A percentile compares a stretch with the other conserved stretches of the same genome.
Evolutionary conservation across 495 filamentous ascomycete genomes (phyloP).

Genomic region (Penicillium atrosanguineum): DNA sequence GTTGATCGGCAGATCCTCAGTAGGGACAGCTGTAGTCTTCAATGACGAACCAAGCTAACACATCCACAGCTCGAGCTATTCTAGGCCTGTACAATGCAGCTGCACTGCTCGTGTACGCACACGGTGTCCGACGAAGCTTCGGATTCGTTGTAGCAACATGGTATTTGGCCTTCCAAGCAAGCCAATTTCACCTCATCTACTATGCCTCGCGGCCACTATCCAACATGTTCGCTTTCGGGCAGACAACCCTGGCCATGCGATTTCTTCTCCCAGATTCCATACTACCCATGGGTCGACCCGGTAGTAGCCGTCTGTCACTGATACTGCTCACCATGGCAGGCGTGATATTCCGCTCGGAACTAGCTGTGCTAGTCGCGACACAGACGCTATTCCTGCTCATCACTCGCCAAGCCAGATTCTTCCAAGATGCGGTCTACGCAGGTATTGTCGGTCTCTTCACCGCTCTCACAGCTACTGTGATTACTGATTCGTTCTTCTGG

Average conservation of each 20-base stretch:
- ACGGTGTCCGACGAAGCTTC: slow-evolving; percentile 62
- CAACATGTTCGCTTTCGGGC: slow-evolving; percentile 93
- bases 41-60: slow-evolving; percentile 4
- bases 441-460: slow-evolving; percentile 62
- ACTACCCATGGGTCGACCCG: slow-evolving; percentile 33
- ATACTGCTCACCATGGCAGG: slow-evolving; percentile 77
- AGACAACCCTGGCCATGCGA: slow-evolving; percentile 71
- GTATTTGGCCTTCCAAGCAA: slow-evolving; percentile 78
- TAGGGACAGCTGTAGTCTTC: slow-evolving; percentile 13
- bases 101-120: slow-evolving; percentile 62
- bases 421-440: slow-evolving; percentile 57
- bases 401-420: slow-evolving; percentile 52
- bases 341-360: slow-evolving; percentile 84
- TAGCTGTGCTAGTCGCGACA: slow-evolving; percentile 72
- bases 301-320: slow-evolving; percentile 46
- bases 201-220: slow-evolving; percentile 91
- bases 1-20: slow-evolving; percentile 54
- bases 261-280: slow-evolving; percentile 58
- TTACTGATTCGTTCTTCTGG: slow-evolving; percentile 92
- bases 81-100: slow-evolving; percentile 76
- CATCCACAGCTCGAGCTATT: slow-evolving; percentile 61
- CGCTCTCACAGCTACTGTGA: slow-evolving; percentile 63
- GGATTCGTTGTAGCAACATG: slow-evolving; percentile 70
- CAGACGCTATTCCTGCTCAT: slow-evolving; percentile 52
- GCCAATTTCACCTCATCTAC: slow-evolving; percentile 91